These are phyloP conservation scores for Ganoderma leucocontextum DNA, from an alignment of 1,284 basidiomycete genomes.

Conservation along the genomic window DNA sequence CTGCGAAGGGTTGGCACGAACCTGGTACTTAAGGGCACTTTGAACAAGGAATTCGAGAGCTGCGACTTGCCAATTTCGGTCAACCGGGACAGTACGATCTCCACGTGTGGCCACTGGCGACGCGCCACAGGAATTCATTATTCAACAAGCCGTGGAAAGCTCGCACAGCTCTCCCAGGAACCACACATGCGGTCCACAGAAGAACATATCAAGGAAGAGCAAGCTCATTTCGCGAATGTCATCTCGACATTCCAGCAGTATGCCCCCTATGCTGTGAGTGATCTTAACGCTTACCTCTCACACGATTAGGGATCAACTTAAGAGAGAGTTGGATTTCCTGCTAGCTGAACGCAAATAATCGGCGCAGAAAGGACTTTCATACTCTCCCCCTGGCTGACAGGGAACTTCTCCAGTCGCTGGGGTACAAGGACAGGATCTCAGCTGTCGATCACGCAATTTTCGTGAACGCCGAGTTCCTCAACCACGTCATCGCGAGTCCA, in stretches of 20 bases:
- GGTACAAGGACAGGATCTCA: conserved; percentile 73
- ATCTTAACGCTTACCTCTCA: neutral
- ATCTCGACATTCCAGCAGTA: conserved; percentile 74
- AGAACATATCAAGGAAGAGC: conserved; percentile 54
- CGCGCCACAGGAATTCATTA: neutral
- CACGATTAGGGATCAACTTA: too few species aligned
- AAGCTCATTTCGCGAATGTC: conserved; percentile 72
- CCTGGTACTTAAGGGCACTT: too few species aligned
- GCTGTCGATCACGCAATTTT: conserved; percentile 75
- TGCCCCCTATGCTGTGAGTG: conserved; percentile 64
- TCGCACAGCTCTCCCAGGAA: neutral
- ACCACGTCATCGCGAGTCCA: conserved; percentile 70
- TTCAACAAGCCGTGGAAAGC: too few species aligned
- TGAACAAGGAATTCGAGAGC: too few species aligned
- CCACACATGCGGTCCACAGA: conserved; percentile 39
- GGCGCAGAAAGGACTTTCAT: conserved; percentile 76
- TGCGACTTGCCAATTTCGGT: neutral
- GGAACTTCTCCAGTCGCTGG: conserved; percentile 63
- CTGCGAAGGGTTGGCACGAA: too few species aligned
- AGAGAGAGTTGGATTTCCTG: neutral
- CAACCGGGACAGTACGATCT: neutral
- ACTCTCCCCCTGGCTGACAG: conserved; percentile 68
- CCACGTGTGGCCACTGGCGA: neutral
- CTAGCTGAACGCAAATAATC: conserved; percentile 79
- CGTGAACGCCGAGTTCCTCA: conserved; percentile 73